These are phyloP conservation scores for Citrus glauca DNA, from an alignment of 345 rosid species.

Conservation along the genomic window DNA sequence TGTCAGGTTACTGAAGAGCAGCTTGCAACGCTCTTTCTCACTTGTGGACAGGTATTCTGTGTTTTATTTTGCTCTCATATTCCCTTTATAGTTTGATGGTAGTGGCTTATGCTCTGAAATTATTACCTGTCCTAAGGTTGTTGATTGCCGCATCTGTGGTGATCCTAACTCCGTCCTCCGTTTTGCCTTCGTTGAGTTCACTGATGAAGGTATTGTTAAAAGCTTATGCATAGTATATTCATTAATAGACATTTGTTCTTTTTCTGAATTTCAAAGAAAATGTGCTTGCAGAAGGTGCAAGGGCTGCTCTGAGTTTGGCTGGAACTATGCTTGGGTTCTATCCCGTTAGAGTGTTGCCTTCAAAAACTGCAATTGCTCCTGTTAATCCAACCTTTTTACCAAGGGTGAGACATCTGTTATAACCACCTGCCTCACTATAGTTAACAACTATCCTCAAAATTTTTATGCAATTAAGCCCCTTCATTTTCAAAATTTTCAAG, in stretches of 20 bases:
- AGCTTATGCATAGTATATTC: conserved; percentile 15
- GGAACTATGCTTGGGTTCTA: conserved; percentile 92
- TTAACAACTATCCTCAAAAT: background rate
- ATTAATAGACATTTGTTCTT: background rate
- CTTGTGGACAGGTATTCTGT: conserved; percentile 65
- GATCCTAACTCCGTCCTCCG: conserved; percentile 94
- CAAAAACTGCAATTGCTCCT: conserved; percentile 99
- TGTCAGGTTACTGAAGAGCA: conserved; percentile 86
- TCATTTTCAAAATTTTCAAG: background rate
- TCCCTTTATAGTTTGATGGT: background rate
- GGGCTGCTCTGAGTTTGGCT: conserved; percentile 76
- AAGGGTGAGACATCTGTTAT: conserved; percentile 46
- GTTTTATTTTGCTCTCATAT: conserved; percentile 4
- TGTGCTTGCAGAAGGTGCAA: conserved; percentile 72
- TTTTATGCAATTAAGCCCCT: background rate
- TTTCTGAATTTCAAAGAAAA: conserved; percentile 17
- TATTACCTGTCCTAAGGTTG: conserved; percentile 37
- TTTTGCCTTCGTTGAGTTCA: conserved; percentile 92
- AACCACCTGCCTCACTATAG: background rate
- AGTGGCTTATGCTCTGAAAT: conserved; percentile 1
- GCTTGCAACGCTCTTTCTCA: conserved; percentile 79
- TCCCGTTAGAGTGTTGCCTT: conserved; percentile 94
- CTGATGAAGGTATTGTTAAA: conserved; percentile 70
- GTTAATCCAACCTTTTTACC: conserved; percentile 98
- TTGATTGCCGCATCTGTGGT: conserved; percentile 94